Percentiles rank a stretch among this genome's conserved stretches.
phyloP scores from a whole-genome alignment of 148 eudicot species.

The Rhododendron vialii region DNA sequence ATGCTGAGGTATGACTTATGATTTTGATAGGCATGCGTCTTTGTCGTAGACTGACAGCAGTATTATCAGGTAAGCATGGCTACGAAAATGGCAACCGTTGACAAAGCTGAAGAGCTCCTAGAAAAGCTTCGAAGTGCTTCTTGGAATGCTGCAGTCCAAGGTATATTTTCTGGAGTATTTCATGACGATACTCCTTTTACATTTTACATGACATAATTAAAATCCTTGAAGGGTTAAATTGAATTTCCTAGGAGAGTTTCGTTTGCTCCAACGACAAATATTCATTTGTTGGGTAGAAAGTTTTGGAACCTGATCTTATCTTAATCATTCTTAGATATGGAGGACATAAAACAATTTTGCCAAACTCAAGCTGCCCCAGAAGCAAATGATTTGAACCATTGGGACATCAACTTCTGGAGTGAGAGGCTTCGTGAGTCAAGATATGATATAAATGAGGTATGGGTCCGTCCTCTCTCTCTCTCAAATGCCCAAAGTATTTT shows the following conservation, averaged over 20 bases:
- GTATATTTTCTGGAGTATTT: constrained; percentile 27
- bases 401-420: constrained; percentile 94
- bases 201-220: not conserved
- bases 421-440: constrained; percentile 98
- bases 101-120: constrained; percentile 83
- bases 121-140: constrained; percentile 92
- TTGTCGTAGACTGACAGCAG: constrained; percentile 6
- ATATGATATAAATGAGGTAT: constrained; percentile 92
- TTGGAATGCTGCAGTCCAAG: constrained; percentile 91
- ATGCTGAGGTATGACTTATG: constrained; percentile 74
- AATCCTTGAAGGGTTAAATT: not conserved
- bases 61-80: constrained; percentile 93
- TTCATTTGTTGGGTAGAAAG: not conserved
- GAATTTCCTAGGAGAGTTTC: not conserved
- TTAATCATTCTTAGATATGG: constrained; percentile 48
- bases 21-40: not conserved
- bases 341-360: constrained; percentile 68
- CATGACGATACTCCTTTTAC: not conserved
- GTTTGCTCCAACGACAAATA: not conserved
- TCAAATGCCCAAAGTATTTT: not conserved
- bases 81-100: constrained; percentile 96
- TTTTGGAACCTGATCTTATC: not conserved
- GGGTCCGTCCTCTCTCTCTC: not conserved
- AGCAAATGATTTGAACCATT: constrained; percentile 70
- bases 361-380: constrained; percentile 77